Conservation (phyloP, 306 rosid genomes). For the Malus fusca region DNA sequence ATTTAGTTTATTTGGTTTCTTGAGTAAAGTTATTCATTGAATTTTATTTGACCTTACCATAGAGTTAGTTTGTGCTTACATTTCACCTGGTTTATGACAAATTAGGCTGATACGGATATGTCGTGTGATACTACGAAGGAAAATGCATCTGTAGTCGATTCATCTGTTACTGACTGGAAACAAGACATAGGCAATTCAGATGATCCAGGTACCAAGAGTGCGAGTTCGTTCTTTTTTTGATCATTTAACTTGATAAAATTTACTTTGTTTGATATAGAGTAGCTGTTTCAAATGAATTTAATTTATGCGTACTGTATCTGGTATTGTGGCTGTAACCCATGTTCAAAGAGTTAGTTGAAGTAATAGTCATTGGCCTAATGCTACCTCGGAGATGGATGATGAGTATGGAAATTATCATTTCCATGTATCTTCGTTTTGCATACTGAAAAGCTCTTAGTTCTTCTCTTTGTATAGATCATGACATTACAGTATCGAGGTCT, state of each 20-base stretch:
- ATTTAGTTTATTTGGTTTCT: background rate
- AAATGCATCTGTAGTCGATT: slow-evolving; percentile 64
- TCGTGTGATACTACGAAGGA: slow-evolving; percentile 65
- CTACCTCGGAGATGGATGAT: background rate
- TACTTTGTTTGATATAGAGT: background rate
- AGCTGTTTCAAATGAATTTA: background rate
- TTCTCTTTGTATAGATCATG: background rate
- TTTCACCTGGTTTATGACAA: slow-evolving; percentile 3
- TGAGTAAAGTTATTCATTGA: background rate
- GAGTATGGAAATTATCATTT: background rate
- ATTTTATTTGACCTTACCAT: background rate
- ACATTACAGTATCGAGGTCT: background rate
- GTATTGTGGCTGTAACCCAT: background rate
- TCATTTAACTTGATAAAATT: background rate
- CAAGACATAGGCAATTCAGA: slow-evolving; percentile 50
- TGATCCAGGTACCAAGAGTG: slow-evolving; percentile 42
- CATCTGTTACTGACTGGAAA: slow-evolving; percentile 55
- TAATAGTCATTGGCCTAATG: background rate
- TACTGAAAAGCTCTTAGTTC: background rate
- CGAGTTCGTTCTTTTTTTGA: background rate
- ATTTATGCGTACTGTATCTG: background rate
- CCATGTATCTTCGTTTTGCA: background rate
- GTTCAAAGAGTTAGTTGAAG: background rate
- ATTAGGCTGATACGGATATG: slow-evolving; percentile 38
- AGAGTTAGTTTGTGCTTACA: background rate